Percentiles rank a stretch among this genome's conserved stretches.
Evolutionary conservation across 169 alveolate species (phyloP).

Genomic region (Eimeria falciformis): DNA sequence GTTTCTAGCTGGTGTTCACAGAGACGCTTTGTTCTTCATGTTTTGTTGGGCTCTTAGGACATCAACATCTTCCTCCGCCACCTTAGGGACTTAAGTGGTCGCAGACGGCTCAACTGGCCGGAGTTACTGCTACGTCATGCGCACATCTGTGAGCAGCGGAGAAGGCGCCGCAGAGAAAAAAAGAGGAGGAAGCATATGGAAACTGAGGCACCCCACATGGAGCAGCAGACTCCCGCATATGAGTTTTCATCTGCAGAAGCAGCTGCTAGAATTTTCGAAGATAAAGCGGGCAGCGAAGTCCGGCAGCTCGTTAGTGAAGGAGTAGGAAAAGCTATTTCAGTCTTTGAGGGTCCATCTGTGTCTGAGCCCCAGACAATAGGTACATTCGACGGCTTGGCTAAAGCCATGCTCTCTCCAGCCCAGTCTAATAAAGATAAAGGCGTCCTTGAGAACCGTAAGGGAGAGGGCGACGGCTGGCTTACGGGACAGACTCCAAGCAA

Average conservation of each 20-base stretch:
- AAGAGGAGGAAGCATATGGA: conserved; percentile 31
- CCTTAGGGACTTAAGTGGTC: conserved; percentile 65
- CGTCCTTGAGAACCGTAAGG: not conserved
- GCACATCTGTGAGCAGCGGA: conserved; percentile 61
- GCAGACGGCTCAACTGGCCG: conserved; percentile 72
- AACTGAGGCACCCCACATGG: not conserved
- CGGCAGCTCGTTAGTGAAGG: conserved; percentile 12
- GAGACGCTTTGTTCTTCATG: not conserved
- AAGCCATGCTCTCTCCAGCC: too few relatives aligned
- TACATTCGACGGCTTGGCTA: conserved; percentile 49
- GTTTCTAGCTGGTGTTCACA: too few relatives aligned
- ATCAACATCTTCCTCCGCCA: conserved; percentile 46
- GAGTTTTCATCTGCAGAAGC: not conserved
- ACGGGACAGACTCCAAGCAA: too few relatives aligned
- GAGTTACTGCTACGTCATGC: conserved; percentile 60
- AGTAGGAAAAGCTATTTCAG: conserved; percentile 30
- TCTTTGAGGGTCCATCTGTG: conserved; percentile 23
- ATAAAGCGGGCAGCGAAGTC: not conserved
- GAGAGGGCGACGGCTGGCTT: not conserved
- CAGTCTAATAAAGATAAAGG: not conserved
- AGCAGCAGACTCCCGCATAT: not conserved
- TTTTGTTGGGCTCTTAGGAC: not conserved
- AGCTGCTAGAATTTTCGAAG: not conserved
- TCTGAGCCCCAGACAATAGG: conserved; percentile 44
- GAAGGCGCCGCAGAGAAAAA: conserved; percentile 31